Percentiles rank a stretch among this genome's conserved stretches.
Conservation (phyloP, 179 eudicot genomes). For the Spergularia azorica region DNA sequence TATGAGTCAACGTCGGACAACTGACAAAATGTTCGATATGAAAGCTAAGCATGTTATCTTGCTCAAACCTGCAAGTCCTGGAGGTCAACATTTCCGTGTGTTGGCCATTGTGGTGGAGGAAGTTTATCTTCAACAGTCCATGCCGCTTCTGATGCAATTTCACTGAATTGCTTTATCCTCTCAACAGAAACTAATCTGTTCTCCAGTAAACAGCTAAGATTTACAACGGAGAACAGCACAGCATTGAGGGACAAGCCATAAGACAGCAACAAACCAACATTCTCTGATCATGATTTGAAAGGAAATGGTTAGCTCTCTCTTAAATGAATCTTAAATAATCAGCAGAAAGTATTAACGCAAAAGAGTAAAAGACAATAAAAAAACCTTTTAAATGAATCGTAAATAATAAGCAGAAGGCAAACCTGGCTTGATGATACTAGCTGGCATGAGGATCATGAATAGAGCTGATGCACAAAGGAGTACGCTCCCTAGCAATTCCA, state of each 20-base stretch:
- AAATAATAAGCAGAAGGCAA: background rate
- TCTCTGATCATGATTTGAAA: constrained; percentile 38
- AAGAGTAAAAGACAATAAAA: background rate
- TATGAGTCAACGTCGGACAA: background rate
- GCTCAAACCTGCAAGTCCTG: constrained; percentile 65
- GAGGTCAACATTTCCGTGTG: constrained; percentile 71
- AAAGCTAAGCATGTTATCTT: background rate
- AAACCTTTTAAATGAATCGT: too few relatives aligned
- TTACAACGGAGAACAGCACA: constrained; percentile 62
- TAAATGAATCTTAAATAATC: background rate
- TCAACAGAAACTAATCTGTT: constrained; percentile 96
- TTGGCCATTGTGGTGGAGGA: constrained; percentile 84
- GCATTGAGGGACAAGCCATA: constrained; percentile 89
- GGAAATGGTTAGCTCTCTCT: constrained; percentile 10
- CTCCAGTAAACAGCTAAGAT: constrained; percentile 88
- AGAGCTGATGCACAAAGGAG: constrained; percentile 78
- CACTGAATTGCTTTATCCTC: constrained; percentile 82
- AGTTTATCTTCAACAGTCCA: constrained; percentile 62
- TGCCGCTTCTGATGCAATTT: constrained; percentile 83
- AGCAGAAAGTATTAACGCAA: background rate
- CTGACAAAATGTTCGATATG: background rate
- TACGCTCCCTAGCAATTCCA: constrained; percentile 83
- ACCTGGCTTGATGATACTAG: constrained; percentile 88
- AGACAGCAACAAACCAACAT: constrained; percentile 85
- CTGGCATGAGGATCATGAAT: constrained; percentile 83